phyloP scores from a whole-genome alignment of 768 basidiomycete genomes.

The Punctularia strigosozonata region DNA sequence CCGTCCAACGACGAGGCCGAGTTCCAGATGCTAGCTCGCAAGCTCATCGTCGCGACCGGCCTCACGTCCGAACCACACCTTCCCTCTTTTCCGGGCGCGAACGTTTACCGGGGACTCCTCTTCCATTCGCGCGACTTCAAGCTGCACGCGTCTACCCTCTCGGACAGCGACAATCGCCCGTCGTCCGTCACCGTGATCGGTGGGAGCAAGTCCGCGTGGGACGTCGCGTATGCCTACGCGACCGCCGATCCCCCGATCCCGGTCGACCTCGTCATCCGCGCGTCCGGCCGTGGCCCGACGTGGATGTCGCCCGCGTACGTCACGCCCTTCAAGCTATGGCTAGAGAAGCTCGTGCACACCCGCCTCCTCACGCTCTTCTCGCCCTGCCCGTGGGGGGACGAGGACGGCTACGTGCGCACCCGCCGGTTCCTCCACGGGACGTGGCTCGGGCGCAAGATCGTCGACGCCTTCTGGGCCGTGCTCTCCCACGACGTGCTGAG shows the following conservation, averaged over 20 bases:
- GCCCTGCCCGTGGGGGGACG: not conserved
- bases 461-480: not conserved
- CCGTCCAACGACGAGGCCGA: not conserved
- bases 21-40: not conserved
- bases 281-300: not conserved
- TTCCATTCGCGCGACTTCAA: not conserved
- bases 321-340: not conserved
- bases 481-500: not conserved
- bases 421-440: not conserved
- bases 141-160: too few relatives aligned
- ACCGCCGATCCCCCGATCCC: not conserved
- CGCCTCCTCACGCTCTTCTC: not conserved
- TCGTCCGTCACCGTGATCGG: not conserved
- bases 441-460: not conserved
- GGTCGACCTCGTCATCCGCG: not conserved
- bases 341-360: not conserved
- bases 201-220: not conserved
- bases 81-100: not conserved
- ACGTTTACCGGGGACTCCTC: not conserved
- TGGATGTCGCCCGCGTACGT: not conserved
- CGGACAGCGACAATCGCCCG: not conserved
- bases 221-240: not conserved
- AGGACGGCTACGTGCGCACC: not conserved
- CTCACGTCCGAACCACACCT: not conserved
- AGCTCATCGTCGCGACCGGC: not conserved